Evolutionary conservation across 768 basidiomycete genomes (phyloP), one percentile per base, ranked within the genome.

Genomic region (Leccinum variicolor): DNA sequence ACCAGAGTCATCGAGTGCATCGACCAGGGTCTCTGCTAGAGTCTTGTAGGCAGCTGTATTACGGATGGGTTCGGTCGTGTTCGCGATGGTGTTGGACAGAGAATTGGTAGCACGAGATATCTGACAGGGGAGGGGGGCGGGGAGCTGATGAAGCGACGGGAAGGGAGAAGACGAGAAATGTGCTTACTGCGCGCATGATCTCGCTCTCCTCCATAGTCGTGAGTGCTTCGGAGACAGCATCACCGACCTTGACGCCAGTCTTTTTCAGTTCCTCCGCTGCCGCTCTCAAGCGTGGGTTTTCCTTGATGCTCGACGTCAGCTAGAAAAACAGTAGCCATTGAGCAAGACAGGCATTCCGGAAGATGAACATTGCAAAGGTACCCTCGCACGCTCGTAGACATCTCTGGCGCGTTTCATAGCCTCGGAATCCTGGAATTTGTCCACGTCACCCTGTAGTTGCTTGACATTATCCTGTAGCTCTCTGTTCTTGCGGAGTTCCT

Each of bases 391-490:
- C 76, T 98, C 96, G 75, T 98, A 98, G 57, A 92, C 86, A 52
- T 91, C 94, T 70, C 82, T 84, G 2, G 94, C 94, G 66, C 81
- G 83, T 77, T 92, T 93, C 93, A 99, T 88, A 14, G 94, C 89
- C 69, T 96, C 94, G 54, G 92, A 94, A 72, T 98, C 97, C 78
- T 98, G 95, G 50, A 98, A 75, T 76, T 97, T 97, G 76, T 93
- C 92, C 36, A 97, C 96, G 73, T 98, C 94, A 61, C 97, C 97
- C 75, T 96, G 93, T 17, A 99, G 81, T 75, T 97, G 93, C 77
- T 94, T 95, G 50, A 98, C 89, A 74, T 96, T 96, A 33, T 98
- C 95, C 76, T 96, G 93, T 51, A 97, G 79, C 71, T 96, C 95
- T 62, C 94, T 77, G 69, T 92, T 96, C 80, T 98, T 98, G 70